Percentiles rank a stretch among this genome's conserved stretches.
Evolutionary conservation across 768 basidiomycete genomes (phyloP).

Genomic region (Tephrocybe sp.): DNA sequence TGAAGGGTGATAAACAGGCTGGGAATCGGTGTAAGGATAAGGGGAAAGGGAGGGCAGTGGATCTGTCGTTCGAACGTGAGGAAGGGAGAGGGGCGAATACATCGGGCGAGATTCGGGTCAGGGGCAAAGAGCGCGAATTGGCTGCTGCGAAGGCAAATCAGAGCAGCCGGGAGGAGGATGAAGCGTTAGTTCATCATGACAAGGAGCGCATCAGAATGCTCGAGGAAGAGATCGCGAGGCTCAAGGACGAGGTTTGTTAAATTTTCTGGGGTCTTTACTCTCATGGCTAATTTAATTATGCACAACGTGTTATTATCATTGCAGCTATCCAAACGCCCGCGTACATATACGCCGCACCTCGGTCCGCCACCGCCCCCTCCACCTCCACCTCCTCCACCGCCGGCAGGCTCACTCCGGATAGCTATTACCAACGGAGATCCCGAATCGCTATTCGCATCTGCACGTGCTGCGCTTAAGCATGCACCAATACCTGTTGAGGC

Average conservation of each 20-base stretch:
- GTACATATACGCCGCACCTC: constrained; percentile 1
- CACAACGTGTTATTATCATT: no score
- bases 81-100: constrained; percentile 29
- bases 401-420: constrained; percentile 32
- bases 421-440: constrained; percentile 23
- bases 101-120: constrained; percentile 47
- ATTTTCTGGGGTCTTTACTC: not conserved
- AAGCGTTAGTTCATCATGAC: constrained; percentile 42
- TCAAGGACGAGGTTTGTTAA: constrained; percentile 55
- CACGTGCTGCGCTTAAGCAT: constrained; percentile 67
- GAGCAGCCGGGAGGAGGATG: constrained; percentile 38
- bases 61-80: constrained; percentile 15
- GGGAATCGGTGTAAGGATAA: no score
- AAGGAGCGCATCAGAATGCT: constrained; percentile 63
- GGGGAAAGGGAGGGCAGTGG: constrained; percentile 45
- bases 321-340: constrained; percentile 10
- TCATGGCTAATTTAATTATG: not conserved
- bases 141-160: constrained; percentile 55
- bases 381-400: constrained; percentile 42
- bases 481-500: constrained; percentile 59
- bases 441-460: constrained; percentile 49
- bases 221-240: constrained; percentile 61
- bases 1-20: no score
- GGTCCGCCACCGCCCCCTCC: constrained; percentile 44
- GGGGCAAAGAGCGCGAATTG: constrained; percentile 66